Evolutionary conservation across 345 rosid species (phyloP), one percentile per base, ranked within the genome.

Genomic region (Populus pruinosa): DNA sequence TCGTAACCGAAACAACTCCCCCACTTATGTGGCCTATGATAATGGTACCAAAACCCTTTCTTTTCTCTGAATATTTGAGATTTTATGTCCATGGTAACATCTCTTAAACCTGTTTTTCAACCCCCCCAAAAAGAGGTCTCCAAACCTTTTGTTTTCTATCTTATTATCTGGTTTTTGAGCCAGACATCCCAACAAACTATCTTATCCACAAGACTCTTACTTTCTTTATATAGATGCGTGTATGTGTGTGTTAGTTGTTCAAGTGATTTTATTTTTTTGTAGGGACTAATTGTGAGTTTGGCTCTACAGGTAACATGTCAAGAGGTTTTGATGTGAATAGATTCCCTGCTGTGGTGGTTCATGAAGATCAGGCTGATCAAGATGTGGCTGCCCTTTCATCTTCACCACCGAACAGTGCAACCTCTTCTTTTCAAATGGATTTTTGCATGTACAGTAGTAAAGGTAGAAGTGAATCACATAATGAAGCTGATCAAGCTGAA

Each of bases 391-490:
- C 89, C 66, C 76, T 87, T 61, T 90, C 96, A 43, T 93, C 81
- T 8, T 77, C 84, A 2, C 81, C 97, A 0, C 98, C 98, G 0
- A 85, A 93, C 84, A 93, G 98, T 25, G 91, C 88, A 44, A 90
- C 86, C 76, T 96, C 99, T 39, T 91, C 97, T 77, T 93, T 96
- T 70, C 96, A 82, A 69, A 84, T 92, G 88, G 98, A 93, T 16
- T 93, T 96, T 78, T 92, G 98, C 59, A 78, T 89, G 2, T 82
- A 86, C 56, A 85, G 88, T 41, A 77, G 86, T 35, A 56, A 85
- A 67, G 92, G 84, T 71, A 88, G 44, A 21, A 78, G 87, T 77
- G 86, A 91, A 70, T 89, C 81, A 2, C 50, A 88, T 33, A 67
- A 79, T 41, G 95, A 89, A 31, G 73, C 72, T 20, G 73, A 61